Conservation (phyloP, 306 rosid genomes). For the Pterocarpus macrocarpus region DNA sequence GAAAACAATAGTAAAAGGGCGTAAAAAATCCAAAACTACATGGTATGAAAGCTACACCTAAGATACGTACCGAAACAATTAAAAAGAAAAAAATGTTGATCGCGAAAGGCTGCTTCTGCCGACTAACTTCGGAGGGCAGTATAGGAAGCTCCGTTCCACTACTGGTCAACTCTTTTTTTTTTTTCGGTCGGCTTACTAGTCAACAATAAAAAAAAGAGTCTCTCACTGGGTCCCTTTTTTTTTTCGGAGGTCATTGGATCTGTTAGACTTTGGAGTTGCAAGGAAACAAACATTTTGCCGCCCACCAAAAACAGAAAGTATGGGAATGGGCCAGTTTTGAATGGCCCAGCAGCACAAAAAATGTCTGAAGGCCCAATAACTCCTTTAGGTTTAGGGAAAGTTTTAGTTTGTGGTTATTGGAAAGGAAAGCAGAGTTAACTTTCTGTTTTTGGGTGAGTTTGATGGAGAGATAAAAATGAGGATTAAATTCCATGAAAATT, state of each 20-base stretch:
- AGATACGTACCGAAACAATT: not conserved
- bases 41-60: not conserved
- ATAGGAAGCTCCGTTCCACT: not conserved
- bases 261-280: not conserved
- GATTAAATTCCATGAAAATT: too few relatives aligned
- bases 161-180: too few relatives aligned
- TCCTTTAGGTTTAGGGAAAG: too few relatives aligned
- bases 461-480: too few relatives aligned
- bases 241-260: not conserved
- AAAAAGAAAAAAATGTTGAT: not conserved
- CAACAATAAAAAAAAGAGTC: not conserved
- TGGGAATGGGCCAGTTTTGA: not conserved
- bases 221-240: not conserved
- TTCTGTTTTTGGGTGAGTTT: too few relatives aligned
- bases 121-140: not conserved
- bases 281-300: not conserved
- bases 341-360: not conserved
- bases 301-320: not conserved
- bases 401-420: not conserved
- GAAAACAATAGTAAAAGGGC: constrained; percentile 11
- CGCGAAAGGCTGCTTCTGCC: not conserved
- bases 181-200: not conserved
- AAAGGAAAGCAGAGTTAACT: not conserved
- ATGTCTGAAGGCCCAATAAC: not conserved
- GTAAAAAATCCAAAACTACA: not conserved